Percentiles rank a stretch among this genome's conserved stretches.
phyloP scores from a whole-genome alignment of 1,139 yeast genomes.

The Protomyces inouyei region DNA sequence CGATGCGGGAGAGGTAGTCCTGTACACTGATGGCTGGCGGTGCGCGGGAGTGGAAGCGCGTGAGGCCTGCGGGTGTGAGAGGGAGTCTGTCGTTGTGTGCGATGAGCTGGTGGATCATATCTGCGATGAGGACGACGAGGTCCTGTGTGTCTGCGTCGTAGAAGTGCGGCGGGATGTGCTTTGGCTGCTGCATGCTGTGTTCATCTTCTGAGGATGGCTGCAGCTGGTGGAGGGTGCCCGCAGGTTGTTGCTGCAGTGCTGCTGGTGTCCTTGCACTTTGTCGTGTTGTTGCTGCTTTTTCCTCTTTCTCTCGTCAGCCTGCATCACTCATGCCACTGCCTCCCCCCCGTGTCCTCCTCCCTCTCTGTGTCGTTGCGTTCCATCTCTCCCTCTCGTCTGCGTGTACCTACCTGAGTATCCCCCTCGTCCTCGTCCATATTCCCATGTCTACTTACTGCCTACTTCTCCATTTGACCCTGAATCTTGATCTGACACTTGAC shows the following conservation, averaged over 20 bases:
- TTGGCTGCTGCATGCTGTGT: conserved; percentile 19
- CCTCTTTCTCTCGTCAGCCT: neutral
- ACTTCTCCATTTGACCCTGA: too few relatives aligned
- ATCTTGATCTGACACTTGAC: too few relatives aligned
- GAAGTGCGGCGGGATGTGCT: conserved; percentile 53
- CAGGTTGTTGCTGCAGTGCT: neutral
- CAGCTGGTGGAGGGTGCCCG: too few relatives aligned
- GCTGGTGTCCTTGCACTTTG: neutral
- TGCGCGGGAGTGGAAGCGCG: conserved; percentile 86
- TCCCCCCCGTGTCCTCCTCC: neutral
- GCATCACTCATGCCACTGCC: neutral
- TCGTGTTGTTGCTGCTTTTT: neutral
- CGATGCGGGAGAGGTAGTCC: conserved; percentile 69
- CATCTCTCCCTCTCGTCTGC: too few relatives aligned
- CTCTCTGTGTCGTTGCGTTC: neutral
- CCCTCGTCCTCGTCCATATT: too few relatives aligned
- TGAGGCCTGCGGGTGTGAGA: conserved; percentile 48
- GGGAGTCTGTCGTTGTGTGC: conserved; percentile 59
- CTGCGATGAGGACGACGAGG: conserved; percentile 62
- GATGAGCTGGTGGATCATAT: conserved; percentile 74
- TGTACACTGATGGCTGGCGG: conserved; percentile 83
- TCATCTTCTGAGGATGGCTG: too few relatives aligned
- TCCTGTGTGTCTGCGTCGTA: conserved; percentile 66
- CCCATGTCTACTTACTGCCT: too few relatives aligned
- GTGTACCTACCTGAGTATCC: neutral